A percentile compares a stretch with the other conserved stretches of the same genome.
Evolutionary conservation across 345 rosid genomes (phyloP).

Genomic region (Clausena lansium): DNA sequence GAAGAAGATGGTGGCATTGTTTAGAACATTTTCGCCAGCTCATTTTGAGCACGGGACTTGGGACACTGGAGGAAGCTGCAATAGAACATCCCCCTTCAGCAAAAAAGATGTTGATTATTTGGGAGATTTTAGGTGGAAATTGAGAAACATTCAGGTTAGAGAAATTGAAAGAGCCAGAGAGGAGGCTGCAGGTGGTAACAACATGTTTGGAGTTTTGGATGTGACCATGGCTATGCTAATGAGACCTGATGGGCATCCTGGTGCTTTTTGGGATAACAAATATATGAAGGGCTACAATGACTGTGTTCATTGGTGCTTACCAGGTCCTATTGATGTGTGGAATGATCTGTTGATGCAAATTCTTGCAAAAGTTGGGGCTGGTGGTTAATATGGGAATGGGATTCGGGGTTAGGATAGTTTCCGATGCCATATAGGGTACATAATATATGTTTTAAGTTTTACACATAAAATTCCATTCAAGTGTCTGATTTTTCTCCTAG

Average conservation of each 20-base stretch:
- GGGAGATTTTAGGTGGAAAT: slow-evolving; percentile 38
- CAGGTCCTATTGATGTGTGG: slow-evolving; percentile 88
- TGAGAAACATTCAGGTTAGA: slow-evolving; percentile 52
- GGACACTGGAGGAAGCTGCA: slow-evolving; percentile 80
- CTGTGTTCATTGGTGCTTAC: slow-evolving; percentile 95
- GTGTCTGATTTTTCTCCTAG: not conserved
- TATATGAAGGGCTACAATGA: slow-evolving; percentile 94
- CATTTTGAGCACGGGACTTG: slow-evolving; percentile 86
- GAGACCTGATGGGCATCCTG: slow-evolving; percentile 95
- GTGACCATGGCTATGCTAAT: slow-evolving; percentile 70
- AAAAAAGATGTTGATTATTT: slow-evolving; percentile 25
- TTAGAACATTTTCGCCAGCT: slow-evolving; percentile 86
- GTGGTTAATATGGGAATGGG: slow-evolving; percentile 11
- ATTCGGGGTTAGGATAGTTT: not conserved
- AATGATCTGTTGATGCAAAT: slow-evolving; percentile 60
- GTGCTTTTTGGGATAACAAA: slow-evolving; percentile 68
- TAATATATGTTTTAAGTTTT: no score
- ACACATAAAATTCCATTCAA: no score
- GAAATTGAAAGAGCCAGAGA: slow-evolving; percentile 39
- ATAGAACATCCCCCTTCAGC: slow-evolving; percentile 48
- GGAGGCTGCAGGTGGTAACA: slow-evolving; percentile 19
- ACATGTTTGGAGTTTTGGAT: slow-evolving; percentile 53
- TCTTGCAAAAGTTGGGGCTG: slow-evolving; percentile 23
- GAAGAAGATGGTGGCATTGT: slow-evolving; percentile 34
- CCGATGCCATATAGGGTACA: not conserved